These are phyloP conservation scores for Alternaria panax DNA, from an alignment of 2,329 filamentous ascomycete genomes.

Conservation along the genomic window DNA sequence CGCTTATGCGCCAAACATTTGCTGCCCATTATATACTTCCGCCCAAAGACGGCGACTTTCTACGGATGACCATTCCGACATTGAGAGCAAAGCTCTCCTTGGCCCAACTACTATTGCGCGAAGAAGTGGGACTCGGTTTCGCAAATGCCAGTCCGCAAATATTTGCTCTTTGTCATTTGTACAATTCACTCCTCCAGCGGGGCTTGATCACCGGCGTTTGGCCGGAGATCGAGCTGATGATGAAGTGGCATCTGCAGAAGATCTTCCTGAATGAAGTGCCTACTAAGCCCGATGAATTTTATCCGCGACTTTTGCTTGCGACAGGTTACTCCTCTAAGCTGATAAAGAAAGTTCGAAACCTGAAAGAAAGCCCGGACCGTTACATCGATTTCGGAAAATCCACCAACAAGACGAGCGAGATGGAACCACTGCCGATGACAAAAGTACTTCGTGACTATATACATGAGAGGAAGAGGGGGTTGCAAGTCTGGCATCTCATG, in stretches of 20 bases:
- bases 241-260: neutral
- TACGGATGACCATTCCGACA: neutral
- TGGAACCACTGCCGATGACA: neutral
- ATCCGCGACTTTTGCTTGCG: neutral
- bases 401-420: neutral
- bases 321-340: neutral
- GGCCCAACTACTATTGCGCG: neutral
- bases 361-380: neutral
- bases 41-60: neutral
- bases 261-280: neutral
- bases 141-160: neutral
- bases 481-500: neutral
- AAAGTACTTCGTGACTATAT: slow-evolving; percentile 1
- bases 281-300: neutral
- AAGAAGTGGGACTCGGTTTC: neutral
- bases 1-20: neutral
- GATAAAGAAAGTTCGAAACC: neutral
- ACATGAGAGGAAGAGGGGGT: neutral
- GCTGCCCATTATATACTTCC: neutral
- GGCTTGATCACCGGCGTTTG: neutral
- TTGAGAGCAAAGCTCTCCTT: neutral
- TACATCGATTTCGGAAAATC: neutral
- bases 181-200: neutral
- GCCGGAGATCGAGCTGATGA: neutral
- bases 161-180: slow-evolving; percentile 1